phyloP scores from a whole-genome alignment of 305 asterid genomes.

The Plantago rigida region DNA sequence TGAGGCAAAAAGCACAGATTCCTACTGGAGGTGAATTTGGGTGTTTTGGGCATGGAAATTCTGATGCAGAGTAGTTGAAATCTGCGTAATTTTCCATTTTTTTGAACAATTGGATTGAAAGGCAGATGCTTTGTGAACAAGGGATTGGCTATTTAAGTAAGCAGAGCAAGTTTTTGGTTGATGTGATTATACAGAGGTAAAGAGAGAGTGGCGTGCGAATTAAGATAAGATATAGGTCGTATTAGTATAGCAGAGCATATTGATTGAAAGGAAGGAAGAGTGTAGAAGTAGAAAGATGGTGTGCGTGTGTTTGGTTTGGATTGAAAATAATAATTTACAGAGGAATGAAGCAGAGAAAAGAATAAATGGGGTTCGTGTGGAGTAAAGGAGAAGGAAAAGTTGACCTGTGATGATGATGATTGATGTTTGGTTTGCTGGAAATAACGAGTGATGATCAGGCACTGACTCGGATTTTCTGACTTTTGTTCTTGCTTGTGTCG shows the following conservation, averaged over 20 bases:
- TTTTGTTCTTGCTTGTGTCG: not conserved
- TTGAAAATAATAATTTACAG: not conserved
- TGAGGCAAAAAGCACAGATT: slow-evolving; percentile 64
- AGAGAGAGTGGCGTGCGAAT: not conserved
- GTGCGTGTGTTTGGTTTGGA: slow-evolving; percentile 3
- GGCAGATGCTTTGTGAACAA: too few relatives aligned
- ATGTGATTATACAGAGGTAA: too few relatives aligned
- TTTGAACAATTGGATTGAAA: not conserved
- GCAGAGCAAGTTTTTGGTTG: too few relatives aligned
- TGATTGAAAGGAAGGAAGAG: not conserved
- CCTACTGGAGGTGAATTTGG: slow-evolving; percentile 61
- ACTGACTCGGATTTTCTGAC: too few relatives aligned
- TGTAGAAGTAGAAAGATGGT: not conserved
- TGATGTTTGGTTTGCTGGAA: too few relatives aligned
- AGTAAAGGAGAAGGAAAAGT: slow-evolving; percentile 23
- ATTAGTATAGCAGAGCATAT: not conserved
- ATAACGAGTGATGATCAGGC: too few relatives aligned
- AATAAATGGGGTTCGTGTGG: not conserved
- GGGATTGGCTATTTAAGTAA: too few relatives aligned
- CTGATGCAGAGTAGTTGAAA: slow-evolving; percentile 52
- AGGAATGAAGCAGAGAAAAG: slow-evolving; percentile 4
- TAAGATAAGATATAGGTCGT: not conserved
- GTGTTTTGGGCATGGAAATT: slow-evolving; percentile 55
- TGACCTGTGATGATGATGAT: slow-evolving; percentile 13
- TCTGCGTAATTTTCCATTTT: slow-evolving; percentile 28